Conservation (phyloP, 176 grass and related monocot genomes). For the Ampelocalamus luodianensis region DNA sequence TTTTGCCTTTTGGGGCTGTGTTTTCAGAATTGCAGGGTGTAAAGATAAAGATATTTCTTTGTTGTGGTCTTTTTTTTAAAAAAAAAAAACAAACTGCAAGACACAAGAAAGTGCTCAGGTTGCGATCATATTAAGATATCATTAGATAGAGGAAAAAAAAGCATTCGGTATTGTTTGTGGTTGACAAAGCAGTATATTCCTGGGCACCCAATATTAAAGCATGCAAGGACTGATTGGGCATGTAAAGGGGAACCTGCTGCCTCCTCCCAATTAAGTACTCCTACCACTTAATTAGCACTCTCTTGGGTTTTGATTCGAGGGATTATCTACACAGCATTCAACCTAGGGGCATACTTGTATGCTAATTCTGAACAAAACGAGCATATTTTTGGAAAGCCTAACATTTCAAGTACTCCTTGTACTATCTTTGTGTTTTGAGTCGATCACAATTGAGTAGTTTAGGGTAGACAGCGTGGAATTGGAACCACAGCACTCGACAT, state of each 20-base stretch:
- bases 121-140: conserved; percentile 38
- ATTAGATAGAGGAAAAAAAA: background rate
- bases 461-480: background rate
- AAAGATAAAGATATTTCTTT: conserved; percentile 30
- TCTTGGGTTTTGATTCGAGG: background rate
- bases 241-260: conserved; percentile 30
- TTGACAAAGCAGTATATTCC: conserved; percentile 34
- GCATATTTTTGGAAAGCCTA: background rate
- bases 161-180: conserved; percentile 36
- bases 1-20: background rate
- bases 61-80: background rate
- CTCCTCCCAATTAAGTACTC: conserved; percentile 25
- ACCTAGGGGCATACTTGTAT: background rate
- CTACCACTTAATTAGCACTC: background rate
- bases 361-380: background rate
- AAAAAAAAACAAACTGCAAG: too few relatives aligned
- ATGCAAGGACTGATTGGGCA: conserved; percentile 4
- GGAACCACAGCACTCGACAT: conserved; percentile 11
- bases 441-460: background rate
- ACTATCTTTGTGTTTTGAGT: background rate
- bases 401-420: background rate
- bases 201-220: conserved; percentile 3
- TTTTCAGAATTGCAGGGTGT: conserved; percentile 15
- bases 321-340: background rate
- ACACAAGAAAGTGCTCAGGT: conserved; percentile 56